A percentile compares a stretch with the other conserved stretches of the same genome.
These are phyloP conservation scores for Candida saitoana DNA, from an alignment of 805 yeast genomes.

Conservation along the genomic window DNA sequence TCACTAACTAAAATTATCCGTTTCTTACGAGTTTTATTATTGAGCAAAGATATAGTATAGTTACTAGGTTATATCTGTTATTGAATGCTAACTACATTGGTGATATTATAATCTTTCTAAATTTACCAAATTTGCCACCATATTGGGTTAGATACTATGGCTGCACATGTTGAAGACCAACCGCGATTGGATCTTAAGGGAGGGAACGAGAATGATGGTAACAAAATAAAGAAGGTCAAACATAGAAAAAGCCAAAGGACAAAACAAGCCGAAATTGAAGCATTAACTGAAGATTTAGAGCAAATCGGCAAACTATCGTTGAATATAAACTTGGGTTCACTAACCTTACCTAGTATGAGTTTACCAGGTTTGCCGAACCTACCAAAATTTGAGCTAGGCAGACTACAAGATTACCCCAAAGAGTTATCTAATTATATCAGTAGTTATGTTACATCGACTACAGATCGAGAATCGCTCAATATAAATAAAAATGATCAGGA, in stretches of 20 bases:
- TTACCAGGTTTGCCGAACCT: constrained; percentile 14
- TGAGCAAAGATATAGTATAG: no score
- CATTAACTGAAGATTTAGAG: constrained; percentile 46
- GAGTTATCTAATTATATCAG: constrained; percentile 30
- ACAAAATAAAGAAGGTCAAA: neutral
- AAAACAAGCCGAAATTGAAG: constrained; percentile 23
- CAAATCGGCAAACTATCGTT: constrained; percentile 42
- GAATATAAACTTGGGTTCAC: constrained; percentile 25
- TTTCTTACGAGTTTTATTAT: neutral
- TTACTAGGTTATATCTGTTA: no score
- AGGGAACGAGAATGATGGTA: neutral
- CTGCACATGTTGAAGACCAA: neutral
- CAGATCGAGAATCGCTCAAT: constrained; percentile 1
- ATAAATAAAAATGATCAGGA: constrained; percentile 9
- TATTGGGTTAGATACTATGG: neutral
- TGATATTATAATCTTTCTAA: neutral
- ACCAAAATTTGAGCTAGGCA: constrained; percentile 19
- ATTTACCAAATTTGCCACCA: neutral
- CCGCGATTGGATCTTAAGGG: neutral
- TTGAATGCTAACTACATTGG: no score
- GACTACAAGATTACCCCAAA: constrained; percentile 22
- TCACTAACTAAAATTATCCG: no score
- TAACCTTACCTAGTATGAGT: constrained; percentile 19
- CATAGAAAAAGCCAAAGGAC: neutral
- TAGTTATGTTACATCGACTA: constrained; percentile 17